Evolutionary conservation across 169 alveolate genomes (phyloP).

Genomic region (Plasmodium blacklocki): DNA sequence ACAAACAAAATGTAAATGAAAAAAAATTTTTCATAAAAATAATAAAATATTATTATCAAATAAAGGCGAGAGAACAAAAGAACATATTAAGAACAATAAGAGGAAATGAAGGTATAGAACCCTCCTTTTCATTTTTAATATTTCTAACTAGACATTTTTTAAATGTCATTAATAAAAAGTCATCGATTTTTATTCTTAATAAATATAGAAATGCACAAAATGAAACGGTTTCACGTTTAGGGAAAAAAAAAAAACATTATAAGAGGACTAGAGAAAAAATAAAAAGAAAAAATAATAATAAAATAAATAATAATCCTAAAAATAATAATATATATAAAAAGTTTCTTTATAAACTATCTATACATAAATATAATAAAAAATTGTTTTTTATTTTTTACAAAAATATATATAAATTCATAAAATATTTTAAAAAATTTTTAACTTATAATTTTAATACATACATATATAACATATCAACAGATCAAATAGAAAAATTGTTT

Average conservation of each 20-base stretch:
- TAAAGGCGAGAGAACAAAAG: slow-evolving; percentile 3
- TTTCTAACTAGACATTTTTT: too few relatives aligned
- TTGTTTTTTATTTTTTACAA: slow-evolving; percentile 14
- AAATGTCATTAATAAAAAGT: too few relatives aligned
- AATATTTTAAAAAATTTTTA: slow-evolving; percentile 20
- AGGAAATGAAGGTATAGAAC: neutral
- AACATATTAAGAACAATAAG: neutral
- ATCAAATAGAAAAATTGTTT: slow-evolving; percentile 44
- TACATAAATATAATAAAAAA: too few relatives aligned
- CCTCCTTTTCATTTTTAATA: too few relatives aligned
- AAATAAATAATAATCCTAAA: neutral
- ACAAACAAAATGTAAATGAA: slow-evolving; percentile 6
- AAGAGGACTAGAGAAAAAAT: neutral
- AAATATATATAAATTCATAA: slow-evolving; percentile 1
- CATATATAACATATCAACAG: slow-evolving; percentile 28
- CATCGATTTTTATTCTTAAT: too few relatives aligned
- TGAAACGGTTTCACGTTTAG: neutral
- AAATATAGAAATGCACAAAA: too few relatives aligned
- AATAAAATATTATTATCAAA: slow-evolving; percentile 21
- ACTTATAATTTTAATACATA: neutral
- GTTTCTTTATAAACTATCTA: too few relatives aligned
- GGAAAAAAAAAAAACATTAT: neutral
- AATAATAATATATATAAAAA: neutral
- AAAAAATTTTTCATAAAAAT: slow-evolving; percentile 30
- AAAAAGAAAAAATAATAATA: neutral